Evolutionary conservation across 306 rosid genomes (phyloP).

Genomic region (Vigna nakashimae): DNA sequence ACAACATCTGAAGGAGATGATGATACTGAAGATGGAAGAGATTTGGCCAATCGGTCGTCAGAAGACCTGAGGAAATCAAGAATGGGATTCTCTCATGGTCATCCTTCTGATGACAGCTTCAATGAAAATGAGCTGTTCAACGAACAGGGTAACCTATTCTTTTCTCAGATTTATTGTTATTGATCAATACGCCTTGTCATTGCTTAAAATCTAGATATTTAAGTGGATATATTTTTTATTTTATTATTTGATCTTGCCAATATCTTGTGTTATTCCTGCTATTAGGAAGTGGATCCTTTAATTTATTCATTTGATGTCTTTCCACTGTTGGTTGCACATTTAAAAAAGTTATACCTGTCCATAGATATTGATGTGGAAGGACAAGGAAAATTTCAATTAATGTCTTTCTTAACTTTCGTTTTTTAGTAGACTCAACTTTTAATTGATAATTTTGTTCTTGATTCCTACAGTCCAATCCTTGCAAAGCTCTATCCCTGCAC

Average conservation of each 20-base stretch:
- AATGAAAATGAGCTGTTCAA: slow-evolving; percentile 82
- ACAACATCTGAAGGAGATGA: slow-evolving; percentile 99
- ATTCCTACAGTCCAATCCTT: slow-evolving; percentile 75
- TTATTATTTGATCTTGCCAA: neutral
- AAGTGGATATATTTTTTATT: neutral
- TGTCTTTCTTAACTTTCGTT: slow-evolving; percentile 23
- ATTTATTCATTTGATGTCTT: neutral
- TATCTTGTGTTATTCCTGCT: slow-evolving; percentile 17
- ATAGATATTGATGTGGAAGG: slow-evolving; percentile 22
- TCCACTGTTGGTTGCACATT: slow-evolving; percentile 25
- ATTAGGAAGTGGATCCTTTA: slow-evolving; percentile 21
- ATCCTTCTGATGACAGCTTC: slow-evolving; percentile 82
- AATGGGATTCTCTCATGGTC: slow-evolving; percentile 92
- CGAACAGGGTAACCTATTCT: slow-evolving; percentile 75
- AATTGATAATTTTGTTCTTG: slow-evolving; percentile 40
- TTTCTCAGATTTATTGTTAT: slow-evolving; percentile 36
- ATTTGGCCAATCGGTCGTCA: slow-evolving; percentile 80
- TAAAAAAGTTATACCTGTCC: slow-evolving; percentile 11
- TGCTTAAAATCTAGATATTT: neutral
- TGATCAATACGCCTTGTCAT: slow-evolving; percentile 2
- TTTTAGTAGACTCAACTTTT: slow-evolving; percentile 17
- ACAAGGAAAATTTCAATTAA: neutral
- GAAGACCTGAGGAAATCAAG: slow-evolving; percentile 97
- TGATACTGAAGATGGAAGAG: slow-evolving; percentile 93
- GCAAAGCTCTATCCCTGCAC: slow-evolving; percentile 94